A percentile compares a stretch with the other conserved stretches of the same genome.
Evolutionary conservation across 2,329 filamentous ascomycete genomes (phyloP).

Genomic region (Acephala macrosclerotiorum): DNA sequence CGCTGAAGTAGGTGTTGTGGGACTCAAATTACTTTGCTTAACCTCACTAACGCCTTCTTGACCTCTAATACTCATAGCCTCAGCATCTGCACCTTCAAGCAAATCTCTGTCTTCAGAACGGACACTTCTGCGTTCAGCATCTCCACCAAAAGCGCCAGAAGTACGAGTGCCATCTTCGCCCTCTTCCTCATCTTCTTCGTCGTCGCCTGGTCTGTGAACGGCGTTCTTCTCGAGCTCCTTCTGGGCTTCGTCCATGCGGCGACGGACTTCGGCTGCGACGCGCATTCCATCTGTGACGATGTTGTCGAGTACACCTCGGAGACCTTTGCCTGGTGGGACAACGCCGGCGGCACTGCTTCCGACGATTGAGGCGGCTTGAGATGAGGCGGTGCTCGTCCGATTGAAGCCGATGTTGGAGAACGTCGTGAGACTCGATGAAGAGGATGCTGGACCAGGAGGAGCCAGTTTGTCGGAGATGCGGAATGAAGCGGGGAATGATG

Average conservation of each 20-base stretch:
- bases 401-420: conserved; percentile 77
- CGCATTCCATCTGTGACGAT: conserved; percentile 98
- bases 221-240: conserved; percentile 87
- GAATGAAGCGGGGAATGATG: conserved; percentile 92
- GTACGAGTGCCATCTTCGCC: conserved; percentile 57
- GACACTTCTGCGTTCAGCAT: conserved; percentile 69
- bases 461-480: conserved; percentile 74
- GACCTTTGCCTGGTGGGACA: conserved; percentile 66
- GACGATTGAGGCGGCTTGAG: conserved; percentile 45
- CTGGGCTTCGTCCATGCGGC: conserved; percentile 95
- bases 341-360: conserved; percentile 41
- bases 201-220: conserved; percentile 70
- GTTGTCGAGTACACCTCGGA: conserved; percentile 93
- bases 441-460: conserved; percentile 49
- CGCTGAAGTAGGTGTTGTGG: conserved; percentile 36
- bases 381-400: conserved; percentile 50
- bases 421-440: conserved; percentile 79
- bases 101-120: conserved; percentile 74
- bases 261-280: conserved; percentile 88
- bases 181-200: conserved; percentile 75
- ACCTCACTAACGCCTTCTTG: conserved; percentile 36
- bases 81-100: conserved; percentile 76
- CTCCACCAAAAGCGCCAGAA: conserved; percentile 59
- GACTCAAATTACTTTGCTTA: conserved; percentile 27
- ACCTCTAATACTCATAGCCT: conserved; percentile 57